Evolutionary conservation across 2,329 filamentous ascomycete genomes (phyloP).

Genomic region (Remersonia thermophila): DNA sequence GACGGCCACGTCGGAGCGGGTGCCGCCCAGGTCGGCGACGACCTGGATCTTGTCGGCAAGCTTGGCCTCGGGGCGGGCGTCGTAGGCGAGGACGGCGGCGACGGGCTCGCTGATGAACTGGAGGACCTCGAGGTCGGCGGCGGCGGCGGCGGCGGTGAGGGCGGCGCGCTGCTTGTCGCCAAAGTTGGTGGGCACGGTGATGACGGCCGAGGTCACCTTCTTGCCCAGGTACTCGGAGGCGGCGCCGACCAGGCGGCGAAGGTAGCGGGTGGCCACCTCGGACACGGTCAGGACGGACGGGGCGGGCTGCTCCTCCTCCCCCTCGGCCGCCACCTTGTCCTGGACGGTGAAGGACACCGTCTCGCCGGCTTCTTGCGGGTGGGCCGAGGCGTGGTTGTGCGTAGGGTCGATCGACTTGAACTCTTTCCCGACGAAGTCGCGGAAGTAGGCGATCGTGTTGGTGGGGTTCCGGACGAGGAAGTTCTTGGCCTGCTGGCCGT

Average conservation of each 20-base stretch:
- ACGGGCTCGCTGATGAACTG: constrained; percentile 90
- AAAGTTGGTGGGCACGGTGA: constrained; percentile 92
- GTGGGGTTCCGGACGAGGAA: constrained; percentile 84
- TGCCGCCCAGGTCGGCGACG: constrained; percentile 86
- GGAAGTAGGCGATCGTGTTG: constrained; percentile 93
- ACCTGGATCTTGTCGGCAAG: constrained; percentile 79
- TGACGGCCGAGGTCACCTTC: constrained; percentile 84
- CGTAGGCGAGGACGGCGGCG: constrained; percentile 79
- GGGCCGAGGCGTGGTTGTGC: constrained; percentile 84
- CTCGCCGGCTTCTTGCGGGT: constrained; percentile 63
- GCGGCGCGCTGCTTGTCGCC: constrained; percentile 74
- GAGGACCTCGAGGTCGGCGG: constrained; percentile 74
- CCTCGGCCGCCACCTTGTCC: constrained; percentile 43
- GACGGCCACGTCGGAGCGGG: constrained; percentile 81
- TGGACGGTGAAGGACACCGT: constrained; percentile 71
- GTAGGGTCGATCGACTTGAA: constrained; percentile 96
- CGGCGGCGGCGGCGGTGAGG: constrained; percentile 63
- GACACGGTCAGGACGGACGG: constrained; percentile 60
- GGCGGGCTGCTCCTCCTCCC: constrained; percentile 37
- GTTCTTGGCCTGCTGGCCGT: constrained; percentile 86
- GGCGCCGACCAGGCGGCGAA: constrained; percentile 68
- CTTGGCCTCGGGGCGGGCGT: constrained; percentile 65
- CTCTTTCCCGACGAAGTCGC: constrained; percentile 91
- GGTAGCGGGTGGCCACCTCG: constrained; percentile 73
- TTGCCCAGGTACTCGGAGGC: constrained; percentile 90